Percentiles rank a stretch among this genome's conserved stretches.
These are phyloP conservation scores for Triticum turgidum DNA, from an alignment of 176 grass and related monocot genomes.

Conservation along the genomic window DNA sequence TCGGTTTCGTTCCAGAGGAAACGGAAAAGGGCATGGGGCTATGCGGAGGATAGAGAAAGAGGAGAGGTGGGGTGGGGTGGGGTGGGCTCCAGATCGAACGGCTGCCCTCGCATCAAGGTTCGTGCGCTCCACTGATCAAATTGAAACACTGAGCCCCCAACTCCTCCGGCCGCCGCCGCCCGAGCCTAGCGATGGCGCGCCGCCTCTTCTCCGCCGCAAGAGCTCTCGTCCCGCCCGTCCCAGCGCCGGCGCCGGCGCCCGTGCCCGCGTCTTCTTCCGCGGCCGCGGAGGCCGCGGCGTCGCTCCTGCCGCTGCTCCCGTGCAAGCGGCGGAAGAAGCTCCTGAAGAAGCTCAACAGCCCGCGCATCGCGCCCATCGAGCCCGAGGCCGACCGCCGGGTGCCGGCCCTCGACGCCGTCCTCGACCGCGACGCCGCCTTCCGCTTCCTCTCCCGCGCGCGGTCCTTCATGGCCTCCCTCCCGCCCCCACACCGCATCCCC, in stretches of 20 bases:
- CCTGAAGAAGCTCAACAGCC: slow-evolving; percentile 61
- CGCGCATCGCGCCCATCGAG: slow-evolving; percentile 72
- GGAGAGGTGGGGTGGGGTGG: background rate
- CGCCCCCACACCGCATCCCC: slow-evolving; percentile 55
- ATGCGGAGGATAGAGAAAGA: background rate
- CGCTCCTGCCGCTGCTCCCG: slow-evolving; percentile 64
- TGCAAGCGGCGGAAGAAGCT: slow-evolving; percentile 80
- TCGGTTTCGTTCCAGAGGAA: slow-evolving; percentile 32
- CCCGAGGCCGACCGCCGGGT: slow-evolving; percentile 44
- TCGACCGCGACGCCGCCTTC: slow-evolving; percentile 61
- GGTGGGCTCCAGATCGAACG: slow-evolving; percentile 32
- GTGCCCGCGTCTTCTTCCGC: slow-evolving; percentile 9
- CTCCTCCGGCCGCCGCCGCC: slow-evolving; percentile 4
- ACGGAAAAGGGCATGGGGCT: background rate
- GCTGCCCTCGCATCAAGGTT: background rate
- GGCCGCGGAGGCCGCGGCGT: slow-evolving; percentile 37
- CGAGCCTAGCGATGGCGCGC: slow-evolving; percentile 27
- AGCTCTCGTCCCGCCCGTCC: slow-evolving; percentile 30
- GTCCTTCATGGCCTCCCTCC: slow-evolving; percentile 60
- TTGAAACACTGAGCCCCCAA: background rate
- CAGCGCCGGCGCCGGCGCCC: background rate
- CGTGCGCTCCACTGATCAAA: slow-evolving; percentile 30
- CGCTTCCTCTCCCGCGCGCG: slow-evolving; percentile 64
- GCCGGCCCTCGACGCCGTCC: slow-evolving; percentile 47
- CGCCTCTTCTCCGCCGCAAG: slow-evolving; percentile 53